Conservation (phyloP, 164 flowering plant genomes). For the Echeveria elegans region DNA sequence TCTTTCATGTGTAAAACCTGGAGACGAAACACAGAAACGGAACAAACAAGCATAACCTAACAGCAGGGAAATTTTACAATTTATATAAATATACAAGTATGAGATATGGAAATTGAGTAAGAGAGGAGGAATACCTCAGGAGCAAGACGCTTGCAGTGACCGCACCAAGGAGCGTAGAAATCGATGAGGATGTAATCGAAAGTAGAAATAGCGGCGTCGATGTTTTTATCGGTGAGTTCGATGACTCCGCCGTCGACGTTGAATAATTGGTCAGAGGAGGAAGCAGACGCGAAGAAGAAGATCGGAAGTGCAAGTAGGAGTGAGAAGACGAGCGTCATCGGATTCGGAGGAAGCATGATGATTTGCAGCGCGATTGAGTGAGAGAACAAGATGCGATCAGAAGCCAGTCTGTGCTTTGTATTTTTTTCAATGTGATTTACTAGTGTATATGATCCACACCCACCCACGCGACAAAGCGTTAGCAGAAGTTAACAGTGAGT, state of each 20-base stretch:
- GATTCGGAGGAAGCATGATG: background rate
- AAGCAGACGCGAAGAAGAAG: background rate
- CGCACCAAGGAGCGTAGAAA: conserved; percentile 99
- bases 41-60: too few species aligned
- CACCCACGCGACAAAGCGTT: too few species aligned
- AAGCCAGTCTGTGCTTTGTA: too few species aligned
- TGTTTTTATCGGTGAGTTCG: conserved; percentile 73
- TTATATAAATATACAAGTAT: too few species aligned
- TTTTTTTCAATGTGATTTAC: too few species aligned
- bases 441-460: too few species aligned
- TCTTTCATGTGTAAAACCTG: too few species aligned
- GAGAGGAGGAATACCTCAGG: conserved; percentile 48
- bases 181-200: conserved; percentile 77
- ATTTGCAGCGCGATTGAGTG: background rate
- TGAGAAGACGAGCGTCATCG: background rate
- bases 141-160: conserved; percentile 95
- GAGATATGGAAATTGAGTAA: background rate
- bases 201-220: conserved; percentile 71
- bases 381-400: background rate
- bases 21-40: too few species aligned
- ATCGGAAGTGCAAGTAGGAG: background rate
- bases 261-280: conserved; percentile 20
- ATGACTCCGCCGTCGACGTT: conserved; percentile 57
- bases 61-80: too few species aligned
- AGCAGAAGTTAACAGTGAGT: too few species aligned